Evolutionary conservation across 2,329 filamentous ascomycete genomes (phyloP).

Genomic region (Alternaria sp.): DNA sequence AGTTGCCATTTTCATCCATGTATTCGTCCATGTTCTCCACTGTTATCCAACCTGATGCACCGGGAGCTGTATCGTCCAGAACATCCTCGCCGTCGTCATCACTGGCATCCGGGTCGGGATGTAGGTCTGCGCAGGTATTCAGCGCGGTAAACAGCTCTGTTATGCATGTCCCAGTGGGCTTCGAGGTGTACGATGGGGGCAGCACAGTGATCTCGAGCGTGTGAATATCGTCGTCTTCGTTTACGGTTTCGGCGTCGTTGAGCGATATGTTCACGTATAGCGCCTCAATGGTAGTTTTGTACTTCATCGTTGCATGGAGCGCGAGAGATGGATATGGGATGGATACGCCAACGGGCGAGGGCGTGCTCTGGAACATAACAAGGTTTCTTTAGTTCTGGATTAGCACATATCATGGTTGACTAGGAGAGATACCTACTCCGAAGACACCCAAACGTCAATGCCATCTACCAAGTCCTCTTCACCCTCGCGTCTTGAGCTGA

Average conservation of each 20-base stretch:
- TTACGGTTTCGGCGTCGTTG: slow-evolving; percentile 62
- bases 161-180: slow-evolving; percentile 45
- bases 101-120: slow-evolving; percentile 72
- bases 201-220: slow-evolving; percentile 74
- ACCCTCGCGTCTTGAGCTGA: slow-evolving; percentile 49
- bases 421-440: slow-evolving; percentile 47
- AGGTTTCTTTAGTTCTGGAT: slow-evolving; percentile 57
- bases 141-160: slow-evolving; percentile 72
- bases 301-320: slow-evolving; percentile 76
- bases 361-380: slow-evolving; percentile 67
- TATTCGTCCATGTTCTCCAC: slow-evolving; percentile 88
- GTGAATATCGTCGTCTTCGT: slow-evolving; percentile 70
- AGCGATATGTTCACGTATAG: slow-evolving; percentile 52
- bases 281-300: slow-evolving; percentile 48
- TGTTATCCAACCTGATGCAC: slow-evolving; percentile 85
- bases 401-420: not conserved
- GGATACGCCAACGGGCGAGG: slow-evolving; percentile 67
- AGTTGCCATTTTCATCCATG: slow-evolving; percentile 53
- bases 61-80: slow-evolving; percentile 67
- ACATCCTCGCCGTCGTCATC: slow-evolving; percentile 63
- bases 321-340: slow-evolving; percentile 79
- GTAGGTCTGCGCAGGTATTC: slow-evolving; percentile 76
- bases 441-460: slow-evolving; percentile 60
- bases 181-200: slow-evolving; percentile 53
- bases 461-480: slow-evolving; percentile 45